A percentile compares a stretch with the other conserved stretches of the same genome.
Evolutionary conservation across 495 filamentous ascomycete genomes (phyloP).

Genomic region (Lophiotrema nucula): DNA sequence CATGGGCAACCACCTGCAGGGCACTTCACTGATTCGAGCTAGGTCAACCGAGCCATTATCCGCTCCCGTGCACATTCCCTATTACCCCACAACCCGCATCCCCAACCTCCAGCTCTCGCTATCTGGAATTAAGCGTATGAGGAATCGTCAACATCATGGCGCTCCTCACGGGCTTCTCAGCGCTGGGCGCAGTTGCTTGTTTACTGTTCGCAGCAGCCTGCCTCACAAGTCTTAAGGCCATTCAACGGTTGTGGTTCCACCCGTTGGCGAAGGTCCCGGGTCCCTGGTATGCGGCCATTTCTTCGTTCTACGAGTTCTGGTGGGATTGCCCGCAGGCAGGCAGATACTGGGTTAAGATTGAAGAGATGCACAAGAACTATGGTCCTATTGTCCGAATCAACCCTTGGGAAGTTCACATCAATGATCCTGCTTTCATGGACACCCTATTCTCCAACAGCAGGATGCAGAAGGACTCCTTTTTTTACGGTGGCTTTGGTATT

Average conservation of each 20-base stretch:
- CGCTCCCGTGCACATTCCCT: too few relatives aligned
- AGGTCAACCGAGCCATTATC: too few relatives aligned
- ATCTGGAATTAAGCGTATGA: too few relatives aligned
- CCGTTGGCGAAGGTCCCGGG: constrained; percentile 14
- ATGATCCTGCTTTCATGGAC: constrained; percentile 33
- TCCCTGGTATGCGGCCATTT: constrained; percentile 12
- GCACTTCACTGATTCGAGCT: too few relatives aligned
- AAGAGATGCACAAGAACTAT: constrained; percentile 20
- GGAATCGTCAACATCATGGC: too few relatives aligned
- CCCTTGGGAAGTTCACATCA: constrained; percentile 38
- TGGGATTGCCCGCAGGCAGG: constrained; percentile 2
- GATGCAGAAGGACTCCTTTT: constrained; percentile 42
- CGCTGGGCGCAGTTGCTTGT: too few relatives aligned
- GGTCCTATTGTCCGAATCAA: constrained; percentile 39
- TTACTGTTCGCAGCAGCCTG: too few relatives aligned
- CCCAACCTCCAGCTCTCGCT: too few relatives aligned
- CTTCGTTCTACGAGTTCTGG: constrained; percentile 12
- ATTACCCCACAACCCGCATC: too few relatives aligned
- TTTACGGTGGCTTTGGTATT: constrained; percentile 40
- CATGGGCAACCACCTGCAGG: too few relatives aligned
- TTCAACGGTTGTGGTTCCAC: constrained; percentile 1
- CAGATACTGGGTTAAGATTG: constrained; percentile 1
- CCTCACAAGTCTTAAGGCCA: too few relatives aligned
- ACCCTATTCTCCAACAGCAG: constrained; percentile 24
- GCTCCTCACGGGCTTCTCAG: too few relatives aligned